Evolutionary conservation across 2,329 filamentous ascomycete genomes (phyloP), one percentile per base, ranked within the genome.

Genomic region (Cladophialophora chaetospira): DNA sequence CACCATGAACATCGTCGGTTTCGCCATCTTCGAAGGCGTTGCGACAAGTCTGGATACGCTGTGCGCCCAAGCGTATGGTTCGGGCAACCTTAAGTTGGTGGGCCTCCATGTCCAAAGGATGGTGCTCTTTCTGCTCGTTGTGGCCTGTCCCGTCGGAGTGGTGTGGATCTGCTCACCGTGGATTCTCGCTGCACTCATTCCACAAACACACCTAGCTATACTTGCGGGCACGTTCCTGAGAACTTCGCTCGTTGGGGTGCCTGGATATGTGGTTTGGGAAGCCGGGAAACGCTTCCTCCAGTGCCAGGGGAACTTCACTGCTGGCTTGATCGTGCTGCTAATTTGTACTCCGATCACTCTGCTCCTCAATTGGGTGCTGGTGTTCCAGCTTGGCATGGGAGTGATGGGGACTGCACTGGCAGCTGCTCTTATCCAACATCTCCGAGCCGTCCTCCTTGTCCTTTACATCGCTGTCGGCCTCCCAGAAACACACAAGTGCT

Each of bases 41-140:
- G 86, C 89, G 0, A 94, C 89, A 5, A 87, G 85, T 60, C 78
- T 95, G 17, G 90, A 94, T 71, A 94, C 90, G 0, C 82, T 95
- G 2, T 94, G 90, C 70, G 83, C 89, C 0, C 90, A 95, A 71
- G 90, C 90, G 0, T 95, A 91, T 66, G 90, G 90, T 3, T 90
- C 87, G 0, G 90, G 90, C 0, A 87, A 87, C 67, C 90, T 87
- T 66, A 86, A 89, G 60, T 82, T 94, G 4, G 90, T 95, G 58
- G 89, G 87, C 2, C 69, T 90, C 35, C 86, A 89, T 63, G 75
- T 87, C 13, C 87, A 89, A 72, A 80, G 87, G 55, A 89, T 89
- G 86, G 77, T 86, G 1, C 84, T 78, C 68, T 88, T 90, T 68
- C 78, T 89, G 3, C 82, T 85, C 71, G 71, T 79, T 11, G 78